Base-by-base conservation (phyloP, 2,329 filamentous ascomycete species). In the Nigrospora sphaerica region DNA sequence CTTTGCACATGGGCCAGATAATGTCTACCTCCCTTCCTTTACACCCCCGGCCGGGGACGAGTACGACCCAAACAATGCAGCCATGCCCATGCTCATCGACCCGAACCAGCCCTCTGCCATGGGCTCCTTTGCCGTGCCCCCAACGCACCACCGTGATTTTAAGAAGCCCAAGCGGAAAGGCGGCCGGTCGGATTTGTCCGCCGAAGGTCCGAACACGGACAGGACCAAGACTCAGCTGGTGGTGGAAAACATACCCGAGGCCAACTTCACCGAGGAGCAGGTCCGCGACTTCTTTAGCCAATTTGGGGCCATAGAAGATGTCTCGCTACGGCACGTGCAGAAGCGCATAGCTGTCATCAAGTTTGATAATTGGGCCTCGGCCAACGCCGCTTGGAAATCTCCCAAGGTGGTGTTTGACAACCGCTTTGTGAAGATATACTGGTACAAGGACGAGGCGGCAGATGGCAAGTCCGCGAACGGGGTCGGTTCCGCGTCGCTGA, bases 391-490 rank as follows among this genome's bases (percentile, higher is more conserved):
- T 2, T 89, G 88, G 61, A 75, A 77, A 40, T 90, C 85, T 10
- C 87, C 88, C 0, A 89, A 89, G 58, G 83, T 83, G 40, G 83
- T 93, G 39, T 93, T 92, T 58, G 85, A 91, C 57, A 93, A 92
- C 55, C 75, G 88, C 12, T 93, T 93, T 55, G 88, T 93, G 42
- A 91, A 89, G 57, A 84, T 92, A 0, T 90, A 85, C 57, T 92
- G 87, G 87, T 76, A 81, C 59, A 84, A 80, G 54, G 74, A 77
- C 6, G 73, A 75, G 37, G 58, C 57, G 3, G 51, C 56, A 45
- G n/a, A 58, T 40, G 62, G 57, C 14, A 60, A 62, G 14, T 49
- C 42, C 10, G 46, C 55, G 11, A 65, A 66, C 31, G 59, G 55
- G 13, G 12, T n/a, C 17, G 31, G 35, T 3, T 2, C 14, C 6